phyloP scores from a whole-genome alignment of 192 early-diverging fungal species.

The Phlyctochytrium arcticum region DNA sequence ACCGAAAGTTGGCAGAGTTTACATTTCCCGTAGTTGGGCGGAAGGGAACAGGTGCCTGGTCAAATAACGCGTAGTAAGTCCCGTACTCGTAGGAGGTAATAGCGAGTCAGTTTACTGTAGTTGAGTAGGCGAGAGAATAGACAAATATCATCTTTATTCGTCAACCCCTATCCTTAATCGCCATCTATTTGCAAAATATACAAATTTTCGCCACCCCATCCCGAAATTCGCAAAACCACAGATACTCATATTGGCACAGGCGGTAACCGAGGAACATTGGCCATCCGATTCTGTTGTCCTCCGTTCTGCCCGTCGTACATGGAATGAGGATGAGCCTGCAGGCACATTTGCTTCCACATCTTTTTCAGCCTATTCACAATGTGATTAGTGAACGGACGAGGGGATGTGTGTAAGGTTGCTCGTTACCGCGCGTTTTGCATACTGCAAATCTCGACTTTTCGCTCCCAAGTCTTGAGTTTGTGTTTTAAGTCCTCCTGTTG shows the following conservation, averaged over 20 bases:
- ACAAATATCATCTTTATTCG: too few relatives aligned
- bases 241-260: neutral
- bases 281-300: neutral
- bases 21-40: slow-evolving; percentile 46
- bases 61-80: too few relatives aligned
- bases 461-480: slow-evolving; percentile 51
- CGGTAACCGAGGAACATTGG: neutral
- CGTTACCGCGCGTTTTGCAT: slow-evolving; percentile 49
- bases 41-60: slow-evolving; percentile 24
- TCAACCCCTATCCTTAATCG: too few relatives aligned
- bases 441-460: slow-evolving; percentile 53
- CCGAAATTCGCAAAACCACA: too few relatives aligned
- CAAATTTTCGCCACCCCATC: too few relatives aligned
- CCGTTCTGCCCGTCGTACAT: neutral
- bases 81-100: too few relatives aligned
- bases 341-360: slow-evolving; percentile 45
- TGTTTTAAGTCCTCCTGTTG: slow-evolving; percentile 47
- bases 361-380: slow-evolving; percentile 31
- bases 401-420: neutral
- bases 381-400: neutral
- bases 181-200: too few relatives aligned
- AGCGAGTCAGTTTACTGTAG: too few relatives aligned
- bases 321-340: neutral
- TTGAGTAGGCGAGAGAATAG: too few relatives aligned
- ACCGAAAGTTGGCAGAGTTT: slow-evolving; percentile 20